phyloP scores from a whole-genome alignment of 1,139 yeast species.

The Magnusiomyces tetraspermus region DNA sequence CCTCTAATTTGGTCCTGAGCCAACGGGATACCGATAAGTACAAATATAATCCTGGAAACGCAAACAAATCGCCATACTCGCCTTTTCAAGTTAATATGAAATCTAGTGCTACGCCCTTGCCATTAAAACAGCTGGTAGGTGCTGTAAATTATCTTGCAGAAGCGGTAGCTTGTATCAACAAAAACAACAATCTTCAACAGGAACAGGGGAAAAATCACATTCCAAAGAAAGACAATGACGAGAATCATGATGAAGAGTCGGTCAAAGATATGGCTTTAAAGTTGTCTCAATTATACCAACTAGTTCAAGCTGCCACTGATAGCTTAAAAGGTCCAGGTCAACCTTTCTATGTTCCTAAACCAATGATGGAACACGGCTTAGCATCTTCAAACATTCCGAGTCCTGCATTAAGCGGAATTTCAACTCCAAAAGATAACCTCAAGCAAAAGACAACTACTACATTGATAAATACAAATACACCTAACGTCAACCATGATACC shows the following conservation, averaged over 20 bases:
- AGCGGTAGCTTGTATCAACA: constrained; percentile 4
- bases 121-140: constrained; percentile 23
- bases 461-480: no score
- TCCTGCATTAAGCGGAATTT: background rate
- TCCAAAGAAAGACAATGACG: background rate
- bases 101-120: constrained; percentile 6
- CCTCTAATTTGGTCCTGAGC: background rate
- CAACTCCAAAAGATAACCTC: background rate
- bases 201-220: background rate
- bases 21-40: background rate
- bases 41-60: background rate
- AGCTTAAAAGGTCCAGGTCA: constrained; percentile 19
- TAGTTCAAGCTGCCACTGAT: constrained; percentile 19
- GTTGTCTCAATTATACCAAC: constrained; percentile 7
- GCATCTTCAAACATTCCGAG: background rate
- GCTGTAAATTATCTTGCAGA: constrained; percentile 20
- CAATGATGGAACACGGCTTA: background rate
- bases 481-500: no score
- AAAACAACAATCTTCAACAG: no score
- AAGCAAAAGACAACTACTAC: no score
- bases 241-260: background rate
- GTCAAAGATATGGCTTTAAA: background rate
- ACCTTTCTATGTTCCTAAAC: background rate
- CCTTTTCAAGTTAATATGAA: constrained; percentile 1
- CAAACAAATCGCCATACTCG: constrained; percentile 1